Evolutionary conservation across 2,329 filamentous ascomycete genomes (phyloP).

Genomic region (Huntiella decipiens): DNA sequence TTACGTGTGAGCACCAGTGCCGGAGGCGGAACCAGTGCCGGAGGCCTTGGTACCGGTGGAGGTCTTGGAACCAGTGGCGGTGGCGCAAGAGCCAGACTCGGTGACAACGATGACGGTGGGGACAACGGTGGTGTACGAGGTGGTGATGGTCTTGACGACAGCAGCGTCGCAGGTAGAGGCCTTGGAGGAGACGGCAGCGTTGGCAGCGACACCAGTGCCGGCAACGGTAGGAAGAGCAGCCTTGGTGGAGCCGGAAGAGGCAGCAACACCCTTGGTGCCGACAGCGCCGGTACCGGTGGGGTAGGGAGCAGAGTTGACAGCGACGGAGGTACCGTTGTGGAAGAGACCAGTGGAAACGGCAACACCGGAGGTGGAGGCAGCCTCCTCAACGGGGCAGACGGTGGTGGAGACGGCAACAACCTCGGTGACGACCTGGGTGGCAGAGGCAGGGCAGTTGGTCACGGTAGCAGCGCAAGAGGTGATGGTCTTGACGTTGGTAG

Average conservation of each 20-base stretch:
- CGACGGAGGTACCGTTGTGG: conserved; percentile 10
- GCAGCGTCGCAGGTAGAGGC: conserved; percentile 17
- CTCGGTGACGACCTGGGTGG: conserved; percentile 21
- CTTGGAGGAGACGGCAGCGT: conserved; percentile 13
- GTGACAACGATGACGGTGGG: conserved; percentile 30
- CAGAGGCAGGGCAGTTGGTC: conserved; percentile 38
- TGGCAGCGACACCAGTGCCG: conserved; percentile 5
- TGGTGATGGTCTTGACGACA: conserved; percentile 32
- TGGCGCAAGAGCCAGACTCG: conserved; percentile 23
- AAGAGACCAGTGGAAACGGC: conserved; percentile 6
- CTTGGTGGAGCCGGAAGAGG: conserved; percentile 11
- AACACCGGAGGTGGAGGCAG: conserved; percentile 4
- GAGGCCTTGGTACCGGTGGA: conserved; percentile 19
- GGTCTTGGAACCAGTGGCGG: conserved; percentile 15
- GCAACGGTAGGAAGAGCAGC: conserved; percentile 11
- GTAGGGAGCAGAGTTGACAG: conserved; percentile 1
- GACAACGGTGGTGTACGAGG: conserved; percentile 35
- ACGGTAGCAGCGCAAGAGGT: conserved; percentile 41
- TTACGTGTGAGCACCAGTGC: conserved; percentile 22
- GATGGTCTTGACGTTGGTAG: conserved; percentile 40
- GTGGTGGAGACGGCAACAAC: conserved; percentile 23
- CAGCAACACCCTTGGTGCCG: neutral
- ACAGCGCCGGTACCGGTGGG: conserved; percentile 8
- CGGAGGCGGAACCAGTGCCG: conserved; percentile 25
- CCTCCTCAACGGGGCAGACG: conserved; percentile 19